These are phyloP conservation scores for Jaminaea rosea DNA, from an alignment of 1,284 basidiomycete species.

Conservation along the genomic window DNA sequence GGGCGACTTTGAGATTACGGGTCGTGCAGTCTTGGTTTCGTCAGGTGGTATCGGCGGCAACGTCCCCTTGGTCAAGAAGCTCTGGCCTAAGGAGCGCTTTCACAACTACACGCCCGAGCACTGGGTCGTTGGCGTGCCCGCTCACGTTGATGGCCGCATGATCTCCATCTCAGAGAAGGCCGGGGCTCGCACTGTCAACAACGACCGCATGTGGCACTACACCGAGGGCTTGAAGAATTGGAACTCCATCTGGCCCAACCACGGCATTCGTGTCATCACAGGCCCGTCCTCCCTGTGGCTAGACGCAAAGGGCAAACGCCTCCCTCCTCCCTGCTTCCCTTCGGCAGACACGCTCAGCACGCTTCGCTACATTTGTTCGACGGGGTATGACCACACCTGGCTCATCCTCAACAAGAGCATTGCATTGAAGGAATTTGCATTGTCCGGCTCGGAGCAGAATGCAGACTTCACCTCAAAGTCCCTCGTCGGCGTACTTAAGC, in stretches of 20 bases:
- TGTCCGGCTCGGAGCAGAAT: constrained; percentile 14
- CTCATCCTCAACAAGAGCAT: constrained; percentile 11
- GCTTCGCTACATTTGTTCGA: constrained; percentile 11
- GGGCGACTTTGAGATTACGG: constrained; percentile 7
- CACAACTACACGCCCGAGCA: constrained; percentile 7
- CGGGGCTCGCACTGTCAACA: constrained; percentile 10
- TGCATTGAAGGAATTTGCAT: constrained; percentile 11
- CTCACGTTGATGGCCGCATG: constrained; percentile 12
- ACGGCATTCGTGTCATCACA: constrained; percentile 15
- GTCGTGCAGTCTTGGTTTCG: constrained; percentile 11
- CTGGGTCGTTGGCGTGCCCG: constrained; percentile 11
- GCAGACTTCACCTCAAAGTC: constrained; percentile 11
- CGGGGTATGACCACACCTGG: constrained; percentile 15
- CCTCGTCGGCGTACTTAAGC: background rate
- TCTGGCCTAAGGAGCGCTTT: constrained; percentile 10
- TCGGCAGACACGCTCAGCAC: constrained; percentile 12
- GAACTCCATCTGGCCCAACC: constrained; percentile 15
- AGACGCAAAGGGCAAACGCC: constrained; percentile 13
- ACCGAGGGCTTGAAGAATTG: constrained; percentile 14
- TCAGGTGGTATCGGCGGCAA: constrained; percentile 16
- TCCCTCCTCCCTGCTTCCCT: constrained; percentile 12
- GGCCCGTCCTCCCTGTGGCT: constrained; percentile 14
- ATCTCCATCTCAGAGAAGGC: constrained; percentile 8
- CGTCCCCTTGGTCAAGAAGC: constrained; percentile 9
- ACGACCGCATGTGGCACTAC: constrained; percentile 14